phyloP scores from a whole-genome alignment of 2,329 filamentous ascomycete species.

The Juglanconis juglandina region DNA sequence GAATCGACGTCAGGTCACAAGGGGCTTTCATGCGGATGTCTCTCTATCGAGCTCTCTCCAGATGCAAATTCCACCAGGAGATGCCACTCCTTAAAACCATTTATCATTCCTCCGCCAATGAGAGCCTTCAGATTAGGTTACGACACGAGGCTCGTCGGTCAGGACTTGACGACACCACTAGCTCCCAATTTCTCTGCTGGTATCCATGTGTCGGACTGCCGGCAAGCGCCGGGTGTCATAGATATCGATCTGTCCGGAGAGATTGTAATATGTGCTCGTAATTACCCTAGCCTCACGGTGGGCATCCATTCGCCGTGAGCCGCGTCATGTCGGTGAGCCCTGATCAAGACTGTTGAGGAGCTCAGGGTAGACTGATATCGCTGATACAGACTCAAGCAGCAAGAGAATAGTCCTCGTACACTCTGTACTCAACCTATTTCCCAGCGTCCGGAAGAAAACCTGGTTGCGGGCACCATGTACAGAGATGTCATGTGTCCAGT shows the following conservation, averaged over 20 bases:
- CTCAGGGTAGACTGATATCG: background rate
- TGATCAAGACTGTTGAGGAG: background rate
- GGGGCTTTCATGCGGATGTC: too few relatives aligned
- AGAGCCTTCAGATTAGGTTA: background rate
- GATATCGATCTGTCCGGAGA: background rate
- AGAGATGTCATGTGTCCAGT: background rate
- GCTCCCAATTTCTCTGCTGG: background rate
- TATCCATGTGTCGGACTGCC: constrained; percentile 1
- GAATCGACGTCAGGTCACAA: too few relatives aligned
- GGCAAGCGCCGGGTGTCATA: background rate
- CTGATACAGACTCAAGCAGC: background rate
- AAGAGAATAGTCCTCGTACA: background rate
- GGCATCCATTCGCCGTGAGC: background rate
- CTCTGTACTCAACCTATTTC: too few relatives aligned
- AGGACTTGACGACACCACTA: background rate
- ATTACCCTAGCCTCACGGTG: background rate
- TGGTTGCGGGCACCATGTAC: background rate
- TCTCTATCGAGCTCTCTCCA: too few relatives aligned
- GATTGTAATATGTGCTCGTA: background rate
- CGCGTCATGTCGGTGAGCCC: background rate
- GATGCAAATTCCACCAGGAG: too few relatives aligned
- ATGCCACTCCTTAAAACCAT: background rate
- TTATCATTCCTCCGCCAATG: constrained; percentile 2
- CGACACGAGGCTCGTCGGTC: constrained; percentile 4
- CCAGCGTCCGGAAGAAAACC: background rate